Conservation (phyloP, 805 yeast species). For the Grigorovia humatica region DNA sequence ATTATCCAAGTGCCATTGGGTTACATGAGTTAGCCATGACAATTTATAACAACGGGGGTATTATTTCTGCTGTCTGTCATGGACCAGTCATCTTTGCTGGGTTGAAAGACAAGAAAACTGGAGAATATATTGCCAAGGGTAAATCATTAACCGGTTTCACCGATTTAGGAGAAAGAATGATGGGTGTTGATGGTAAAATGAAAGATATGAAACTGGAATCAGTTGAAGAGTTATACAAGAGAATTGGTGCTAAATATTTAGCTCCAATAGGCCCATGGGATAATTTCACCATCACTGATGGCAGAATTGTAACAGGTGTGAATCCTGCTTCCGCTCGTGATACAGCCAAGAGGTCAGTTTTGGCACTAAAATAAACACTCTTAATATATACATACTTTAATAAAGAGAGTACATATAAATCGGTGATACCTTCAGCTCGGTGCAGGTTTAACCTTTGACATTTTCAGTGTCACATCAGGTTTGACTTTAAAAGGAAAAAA, state of each 20-base stretch:
- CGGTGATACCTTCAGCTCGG: too few species aligned
- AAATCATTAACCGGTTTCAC: conserved; percentile 53
- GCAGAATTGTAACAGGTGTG: conserved; percentile 50
- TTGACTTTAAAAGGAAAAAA: too few species aligned
- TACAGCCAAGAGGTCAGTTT: conserved; percentile 31
- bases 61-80: conserved; percentile 57
- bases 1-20: conserved; percentile 43
- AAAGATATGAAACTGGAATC: conserved; percentile 24
- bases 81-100: conserved; percentile 49
- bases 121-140: conserved; percentile 39
- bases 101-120: conserved; percentile 34
- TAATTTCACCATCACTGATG: conserved; percentile 42
- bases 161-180: conserved; percentile 38
- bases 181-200: conserved; percentile 19
- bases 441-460: too few species aligned
- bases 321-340: conserved; percentile 49
- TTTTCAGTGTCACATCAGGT: too few species aligned
- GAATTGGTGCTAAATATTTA: conserved; percentile 35
- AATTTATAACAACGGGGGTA: conserved; percentile 42
- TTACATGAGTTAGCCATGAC: conserved; percentile 37
- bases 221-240: conserved; percentile 31
- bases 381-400: too few species aligned
- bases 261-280: conserved; percentile 44
- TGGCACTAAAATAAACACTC: not conserved
- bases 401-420: too few species aligned